These are phyloP conservation scores for Apiospora koreana DNA, from an alignment of 2,329 filamentous ascomycete species.

Conservation along the genomic window DNA sequence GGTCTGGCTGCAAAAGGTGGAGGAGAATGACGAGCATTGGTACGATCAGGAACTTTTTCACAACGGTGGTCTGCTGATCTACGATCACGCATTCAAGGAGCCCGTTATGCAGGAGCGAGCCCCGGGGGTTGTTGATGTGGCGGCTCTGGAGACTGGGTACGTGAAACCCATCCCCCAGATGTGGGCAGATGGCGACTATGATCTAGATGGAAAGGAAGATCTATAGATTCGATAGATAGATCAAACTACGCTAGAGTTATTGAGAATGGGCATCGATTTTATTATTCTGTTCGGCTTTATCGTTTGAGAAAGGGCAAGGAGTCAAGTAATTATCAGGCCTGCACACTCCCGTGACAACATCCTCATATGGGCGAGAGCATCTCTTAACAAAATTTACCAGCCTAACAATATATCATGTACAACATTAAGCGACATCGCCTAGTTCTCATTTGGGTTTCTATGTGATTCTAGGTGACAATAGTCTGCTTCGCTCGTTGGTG, in stretches of 20 bases:
- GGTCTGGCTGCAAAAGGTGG: conserved; percentile 8
- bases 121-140: conserved; percentile 18
- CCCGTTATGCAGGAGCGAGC: conserved; percentile 18
- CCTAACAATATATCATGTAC: too few relatives aligned
- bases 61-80: conserved; percentile 12
- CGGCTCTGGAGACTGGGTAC: conserved; percentile 17
- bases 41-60: conserved; percentile 26
- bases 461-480: not conserved
- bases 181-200: not conserved
- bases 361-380: too few relatives aligned
- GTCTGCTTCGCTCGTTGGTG: not conserved
- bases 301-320: not conserved
- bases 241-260: not conserved
- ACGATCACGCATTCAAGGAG: conserved; percentile 17
- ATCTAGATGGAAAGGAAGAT: not conserved
- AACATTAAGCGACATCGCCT: not conserved
- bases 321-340: not conserved
- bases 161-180: not conserved
- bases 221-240: not conserved
- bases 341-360: too few relatives aligned
- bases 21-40: conserved; percentile 18
- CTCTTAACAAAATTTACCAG: too few relatives aligned
- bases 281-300: too few relatives aligned
- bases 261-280: not conserved
- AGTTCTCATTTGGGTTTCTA: too few relatives aligned